phyloP scores from a whole-genome alignment of 1,284 basidiomycete species.

The Cutaneotrichosporon sp. region DNA sequence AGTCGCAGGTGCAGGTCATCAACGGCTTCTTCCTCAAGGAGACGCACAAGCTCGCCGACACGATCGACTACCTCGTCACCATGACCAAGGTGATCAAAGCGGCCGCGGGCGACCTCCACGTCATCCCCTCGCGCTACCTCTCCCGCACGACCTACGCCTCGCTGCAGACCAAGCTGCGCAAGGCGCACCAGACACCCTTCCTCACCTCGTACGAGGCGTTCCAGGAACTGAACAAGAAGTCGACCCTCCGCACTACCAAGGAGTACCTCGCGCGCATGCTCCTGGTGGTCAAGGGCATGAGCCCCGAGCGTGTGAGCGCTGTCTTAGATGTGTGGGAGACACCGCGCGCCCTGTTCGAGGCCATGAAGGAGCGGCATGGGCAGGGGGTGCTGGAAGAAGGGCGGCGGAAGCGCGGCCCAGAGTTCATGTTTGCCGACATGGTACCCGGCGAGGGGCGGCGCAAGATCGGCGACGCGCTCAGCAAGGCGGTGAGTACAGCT shows the following conservation, averaged over 20 bases:
- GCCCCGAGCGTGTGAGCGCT: conserved; percentile 57
- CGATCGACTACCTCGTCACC: conserved; percentile 57
- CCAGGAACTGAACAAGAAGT: conserved; percentile 58
- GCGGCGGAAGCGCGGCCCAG: conserved; percentile 16
- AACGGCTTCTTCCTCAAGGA: conserved; percentile 61
- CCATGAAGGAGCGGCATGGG: conserved; percentile 33
- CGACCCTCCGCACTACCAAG: conserved; percentile 54
- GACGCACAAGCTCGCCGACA: conserved; percentile 57
- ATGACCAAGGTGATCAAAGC: conserved; percentile 56
- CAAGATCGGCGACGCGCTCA: conserved; percentile 54
- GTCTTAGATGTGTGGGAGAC: conserved; percentile 58
- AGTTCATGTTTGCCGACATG: conserved; percentile 49
- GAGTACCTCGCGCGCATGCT: conserved; percentile 59
- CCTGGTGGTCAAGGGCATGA: conserved; percentile 58
- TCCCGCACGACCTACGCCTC: conserved; percentile 40
- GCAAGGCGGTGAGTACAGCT: conserved; percentile 34
- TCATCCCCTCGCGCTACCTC: conserved; percentile 55
- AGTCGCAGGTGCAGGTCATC: conserved; percentile 59
- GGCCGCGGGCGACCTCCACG: conserved; percentile 45
- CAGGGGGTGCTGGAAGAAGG: conserved; percentile 21
- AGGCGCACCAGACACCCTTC: conserved; percentile 40
- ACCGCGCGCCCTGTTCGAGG: conserved; percentile 53
- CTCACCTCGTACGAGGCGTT: conserved; percentile 57
- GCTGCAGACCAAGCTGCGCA: conserved; percentile 49
- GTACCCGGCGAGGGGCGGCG: conserved; percentile 50